These are phyloP conservation scores for Tubosaeta sp. DNA, from an alignment of 768 basidiomycete species.

Conservation along the genomic window DNA sequence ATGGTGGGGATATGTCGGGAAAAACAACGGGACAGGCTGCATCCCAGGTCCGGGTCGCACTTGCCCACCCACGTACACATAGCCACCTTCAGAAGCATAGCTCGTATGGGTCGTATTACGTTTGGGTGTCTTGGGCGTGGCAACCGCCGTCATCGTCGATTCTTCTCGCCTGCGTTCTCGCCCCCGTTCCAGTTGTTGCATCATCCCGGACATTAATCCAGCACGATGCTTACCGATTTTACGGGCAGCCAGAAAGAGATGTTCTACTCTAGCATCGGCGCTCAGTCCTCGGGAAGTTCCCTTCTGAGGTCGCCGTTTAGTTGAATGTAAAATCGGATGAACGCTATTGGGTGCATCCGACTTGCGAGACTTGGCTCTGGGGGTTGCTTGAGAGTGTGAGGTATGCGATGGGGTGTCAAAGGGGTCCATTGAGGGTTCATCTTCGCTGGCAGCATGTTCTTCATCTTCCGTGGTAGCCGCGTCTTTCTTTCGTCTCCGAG, in stretches of 20 bases:
- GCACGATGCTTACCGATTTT: slow-evolving; percentile 61
- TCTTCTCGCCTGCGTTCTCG: slow-evolving; percentile 26
- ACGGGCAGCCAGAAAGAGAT: slow-evolving; percentile 67
- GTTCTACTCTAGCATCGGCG: slow-evolving; percentile 68
- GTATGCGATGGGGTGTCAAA: slow-evolving; percentile 15
- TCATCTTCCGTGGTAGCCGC: slow-evolving; percentile 23
- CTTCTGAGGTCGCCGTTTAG: slow-evolving; percentile 29
- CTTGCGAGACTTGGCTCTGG: slow-evolving; percentile 21
- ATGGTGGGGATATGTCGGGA: slow-evolving; percentile 27
- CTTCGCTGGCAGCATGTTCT: slow-evolving; percentile 21
- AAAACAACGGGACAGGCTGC: slow-evolving; percentile 28
- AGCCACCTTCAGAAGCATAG: slow-evolving; percentile 23
- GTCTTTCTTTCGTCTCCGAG: slow-evolving; percentile 28
- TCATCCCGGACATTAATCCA: slow-evolving; percentile 49
- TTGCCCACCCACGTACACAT: slow-evolving; percentile 27
- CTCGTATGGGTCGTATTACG: slow-evolving; percentile 27
- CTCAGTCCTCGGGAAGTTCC: slow-evolving; percentile 31
- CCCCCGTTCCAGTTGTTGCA: slow-evolving; percentile 31
- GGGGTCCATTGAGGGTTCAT: slow-evolving; percentile 21
- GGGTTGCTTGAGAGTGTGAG: slow-evolving; percentile 16
- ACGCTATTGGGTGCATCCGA: slow-evolving; percentile 12
- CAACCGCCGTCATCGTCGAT: slow-evolving; percentile 18
- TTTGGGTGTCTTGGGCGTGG: slow-evolving; percentile 28
- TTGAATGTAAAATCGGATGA: slow-evolving; percentile 7
- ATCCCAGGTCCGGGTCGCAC: slow-evolving; percentile 24